Evolutionary conservation across 495 filamentous ascomycete genomes (phyloP), one percentile per base, ranked within the genome.

Genomic region (Pyronema domesticum): DNA sequence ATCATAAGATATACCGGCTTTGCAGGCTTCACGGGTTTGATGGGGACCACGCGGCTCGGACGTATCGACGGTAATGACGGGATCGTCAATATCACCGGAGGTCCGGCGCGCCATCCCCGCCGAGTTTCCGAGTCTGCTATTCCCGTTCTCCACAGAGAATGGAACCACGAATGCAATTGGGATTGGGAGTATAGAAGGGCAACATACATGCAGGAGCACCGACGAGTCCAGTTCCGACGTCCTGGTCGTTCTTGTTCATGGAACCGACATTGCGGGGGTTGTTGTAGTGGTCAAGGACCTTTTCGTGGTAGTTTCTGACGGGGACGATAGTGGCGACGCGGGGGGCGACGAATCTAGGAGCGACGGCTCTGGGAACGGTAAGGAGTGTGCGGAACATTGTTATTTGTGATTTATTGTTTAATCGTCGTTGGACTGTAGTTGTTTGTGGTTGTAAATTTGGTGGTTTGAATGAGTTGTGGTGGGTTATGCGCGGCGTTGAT

Each of bases 171-270:
- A 43, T 43, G 39, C 17, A 43, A 17, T 13, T 18, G 30, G 39
- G 23, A 37, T n/a, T n/a, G 34, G 39, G 39, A 9, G 44, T 36
- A 23, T n/a, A n/a, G 14, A 17, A 13, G 54, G 46, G 18, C 46
- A 46, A 17, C 45, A 46, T 55, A 66, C 63, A 78, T 14, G 83
- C 84, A 46, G 88, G 89, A n/a, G 91, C 91, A 53, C 91, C 91
- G 46, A 98, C 93, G 44, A 99, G 81, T 5, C 93, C 93, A 6
- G 93, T 95, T 56, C 91, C 93, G n/a, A 99, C 89, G 55, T 91
- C 85, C 45, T 70, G 68, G 62, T 89, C 85, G 52, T 77, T 79
- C 73, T 94, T 94, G 63, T 80, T 71, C 76, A 99, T 81, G 47
- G 85, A 88, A 36, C 93, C 93, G 57, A 96, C 91, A 69, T 96